Base-by-base conservation (phyloP, 176 grass and related monocot genomes). In the Tillandsia leiboldiana region DNA sequence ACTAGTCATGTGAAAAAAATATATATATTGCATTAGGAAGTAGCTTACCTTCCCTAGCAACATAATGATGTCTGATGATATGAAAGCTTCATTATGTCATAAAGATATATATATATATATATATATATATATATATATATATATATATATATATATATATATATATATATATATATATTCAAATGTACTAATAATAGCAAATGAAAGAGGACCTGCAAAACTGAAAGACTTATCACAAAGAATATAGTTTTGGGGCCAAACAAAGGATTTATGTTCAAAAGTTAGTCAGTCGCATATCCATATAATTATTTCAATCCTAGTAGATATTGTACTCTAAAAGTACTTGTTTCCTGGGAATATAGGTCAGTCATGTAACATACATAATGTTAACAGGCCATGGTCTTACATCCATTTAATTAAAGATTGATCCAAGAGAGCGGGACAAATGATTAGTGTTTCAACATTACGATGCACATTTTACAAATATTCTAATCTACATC, bases 71-170 rank as follows among this genome's bases (percentile, higher is more conserved):
- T 50, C 33, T 50, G 66, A 70, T 70, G 64, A 56, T 64, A 71
- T 15, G 26, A 66, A 72, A 71, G 74, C 59, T 68, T 83, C 66
- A 48, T 69, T 76, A 83, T 22, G 52, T 83, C 69, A 84, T 47
- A 77, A n/a, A 29, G 7, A 68, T 57, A 13, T 48, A 56, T 69
- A 52, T 70, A 77, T 51, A 20, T 20, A 20, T 20, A 68, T 57
- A 13, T 48, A 56, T 69, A 52, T 70, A 77, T 51, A 68, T 57
- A 13, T 48, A 56, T 69, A 52, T 70, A 77, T 51, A n/a, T n/a
- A 68, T 57, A 13, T 48, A 56, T 69, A 52, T 70, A 77, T 51
- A 20, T 20, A 20, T 20, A 68, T 57, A 13, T 48, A 56, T 69
- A 52, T 70, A 77, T 51, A 20, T 20, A 20, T 20, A 68, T 57